phyloP scores from a whole-genome alignment of 2,329 filamentous ascomycete species.

The Talaromyces sp. region DNA sequence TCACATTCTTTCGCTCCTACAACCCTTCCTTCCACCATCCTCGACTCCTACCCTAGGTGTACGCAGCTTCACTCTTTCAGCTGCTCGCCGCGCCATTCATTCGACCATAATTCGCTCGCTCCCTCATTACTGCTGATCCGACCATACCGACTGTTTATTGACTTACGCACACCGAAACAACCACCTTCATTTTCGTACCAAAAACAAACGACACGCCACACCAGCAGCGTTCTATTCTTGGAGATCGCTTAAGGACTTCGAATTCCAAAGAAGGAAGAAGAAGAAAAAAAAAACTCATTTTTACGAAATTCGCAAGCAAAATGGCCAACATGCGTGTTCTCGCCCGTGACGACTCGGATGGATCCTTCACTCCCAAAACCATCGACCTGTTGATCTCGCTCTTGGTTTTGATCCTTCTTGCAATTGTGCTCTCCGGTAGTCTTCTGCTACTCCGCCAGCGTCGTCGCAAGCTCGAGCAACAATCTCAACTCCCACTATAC shows the following conservation, averaged over 20 bases:
- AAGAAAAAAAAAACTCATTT: background rate
- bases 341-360: constrained; percentile 47
- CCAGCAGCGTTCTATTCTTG: background rate
- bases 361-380: constrained; percentile 57
- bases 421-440: constrained; percentile 62
- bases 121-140: constrained; percentile 18
- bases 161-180: constrained; percentile 20
- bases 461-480: constrained; percentile 47
- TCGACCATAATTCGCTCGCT: constrained; percentile 31
- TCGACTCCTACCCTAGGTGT: constrained; percentile 39
- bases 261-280: no score
- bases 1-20: constrained; percentile 20
- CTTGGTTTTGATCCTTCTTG: constrained; percentile 71
- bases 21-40: constrained; percentile 19
- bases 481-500: constrained; percentile 62
- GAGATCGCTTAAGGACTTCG: background rate
- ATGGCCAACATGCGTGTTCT: constrained; percentile 45
- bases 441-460: constrained; percentile 71
- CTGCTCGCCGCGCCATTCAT: constrained; percentile 51
- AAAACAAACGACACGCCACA: constrained; percentile 7
- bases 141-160: constrained; percentile 15
- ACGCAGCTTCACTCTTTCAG: constrained; percentile 65
- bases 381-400: constrained; percentile 76
- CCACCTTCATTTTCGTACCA: constrained; percentile 19
- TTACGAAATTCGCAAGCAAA: background rate